Evolutionary conservation across 1,139 yeast genomes (phyloP), one percentile per base, ranked within the genome.

Genomic region (Nakaseomyces nivariensis): DNA sequence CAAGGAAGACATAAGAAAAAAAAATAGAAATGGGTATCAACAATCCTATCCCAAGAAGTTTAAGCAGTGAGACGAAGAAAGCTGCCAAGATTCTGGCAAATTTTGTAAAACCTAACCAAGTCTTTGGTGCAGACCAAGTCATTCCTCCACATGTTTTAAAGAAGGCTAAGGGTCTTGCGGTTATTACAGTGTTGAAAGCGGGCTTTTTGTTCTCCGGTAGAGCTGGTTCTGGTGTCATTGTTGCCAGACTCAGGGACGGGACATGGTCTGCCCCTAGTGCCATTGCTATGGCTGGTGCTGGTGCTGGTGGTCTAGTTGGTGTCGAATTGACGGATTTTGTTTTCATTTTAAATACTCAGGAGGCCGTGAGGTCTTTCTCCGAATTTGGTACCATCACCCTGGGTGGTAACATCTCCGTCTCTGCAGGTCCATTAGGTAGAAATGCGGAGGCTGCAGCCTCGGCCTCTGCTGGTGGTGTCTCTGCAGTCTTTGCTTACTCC

Each of bases 181-280:
- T 92, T 43, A 77, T 92, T 56, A 92, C 97, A 1, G 97, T 92
- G 22, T 73, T 92, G 54, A 92, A 94, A 66, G 98, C 97, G 1
- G 98, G 98, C 2, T 92, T 92, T 64, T 73, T 92, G 54, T 92
- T 92, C 65, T 86, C 96, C 4, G 98, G 97, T 34, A 79, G 98
- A 67, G 97, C 97, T 1, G 98, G 98, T 26, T 87, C 96, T 1
- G 98, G 98, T 55, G 88, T 92, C 36, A 85, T 92, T 55, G 94
- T 92, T 31, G 96, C 97, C 5, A 75, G 97, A 54, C 75, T 92
- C 49, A 94, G 94, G 1, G 98, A 92, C 68, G 97, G 97, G 1
- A 70, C 82, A 0, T 92, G 98, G 98, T 88, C 97, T n/a, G 94
- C 97, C 0, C 98, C 98, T 1, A 84, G 96, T 3, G 98, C 97